A percentile compares a stretch with the other conserved stretches of the same genome.
phyloP scores from a whole-genome alignment of 805 yeast species.

The Debaryomyces castellii region DNA sequence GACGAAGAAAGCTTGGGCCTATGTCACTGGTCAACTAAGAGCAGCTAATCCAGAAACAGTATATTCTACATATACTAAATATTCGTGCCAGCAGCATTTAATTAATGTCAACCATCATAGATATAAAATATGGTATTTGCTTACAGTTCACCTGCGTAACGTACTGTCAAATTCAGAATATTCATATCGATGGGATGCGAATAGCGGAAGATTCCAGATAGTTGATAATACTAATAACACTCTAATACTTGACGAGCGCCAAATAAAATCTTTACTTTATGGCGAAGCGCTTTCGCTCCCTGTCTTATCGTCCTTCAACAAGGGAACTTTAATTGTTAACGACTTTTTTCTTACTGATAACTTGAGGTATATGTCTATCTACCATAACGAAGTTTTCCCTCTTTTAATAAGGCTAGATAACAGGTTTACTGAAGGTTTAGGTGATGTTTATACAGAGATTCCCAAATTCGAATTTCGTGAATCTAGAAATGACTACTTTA shows the following conservation, averaged over 20 bases:
- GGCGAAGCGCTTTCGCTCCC: slow-evolving; percentile 32
- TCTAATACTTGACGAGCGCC: slow-evolving; percentile 29
- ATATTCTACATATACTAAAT: slow-evolving; percentile 39
- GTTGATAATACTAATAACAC: slow-evolving; percentile 21
- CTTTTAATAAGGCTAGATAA: slow-evolving; percentile 26
- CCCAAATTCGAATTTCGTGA: slow-evolving; percentile 35
- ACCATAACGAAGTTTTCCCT: slow-evolving; percentile 37
- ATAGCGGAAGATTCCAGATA: slow-evolving; percentile 32
- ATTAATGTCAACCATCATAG: slow-evolving; percentile 35
- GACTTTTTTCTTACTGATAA: slow-evolving; percentile 37
- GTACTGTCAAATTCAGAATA: slow-evolving; percentile 18
- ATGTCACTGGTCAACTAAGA: slow-evolving; percentile 33
- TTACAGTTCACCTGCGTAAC: slow-evolving; percentile 30
- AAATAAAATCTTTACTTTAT: slow-evolving; percentile 31
- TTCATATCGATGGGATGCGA: slow-evolving; percentile 37
- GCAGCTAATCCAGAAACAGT: slow-evolving; percentile 40
- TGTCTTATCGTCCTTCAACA: slow-evolving; percentile 24
- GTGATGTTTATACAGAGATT: slow-evolving; percentile 26
- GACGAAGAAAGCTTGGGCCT: slow-evolving; percentile 39
- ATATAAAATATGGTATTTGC: slow-evolving; percentile 33
- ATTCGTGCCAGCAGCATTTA: slow-evolving; percentile 38
- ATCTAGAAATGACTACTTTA: slow-evolving; percentile 22
- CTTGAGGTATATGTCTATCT: slow-evolving; percentile 33
- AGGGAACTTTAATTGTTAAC: slow-evolving; percentile 33
- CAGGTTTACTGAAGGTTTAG: slow-evolving; percentile 28